Conservation (phyloP, 2,329 filamentous ascomycete genomes). For the Claviceps capensis region DNA sequence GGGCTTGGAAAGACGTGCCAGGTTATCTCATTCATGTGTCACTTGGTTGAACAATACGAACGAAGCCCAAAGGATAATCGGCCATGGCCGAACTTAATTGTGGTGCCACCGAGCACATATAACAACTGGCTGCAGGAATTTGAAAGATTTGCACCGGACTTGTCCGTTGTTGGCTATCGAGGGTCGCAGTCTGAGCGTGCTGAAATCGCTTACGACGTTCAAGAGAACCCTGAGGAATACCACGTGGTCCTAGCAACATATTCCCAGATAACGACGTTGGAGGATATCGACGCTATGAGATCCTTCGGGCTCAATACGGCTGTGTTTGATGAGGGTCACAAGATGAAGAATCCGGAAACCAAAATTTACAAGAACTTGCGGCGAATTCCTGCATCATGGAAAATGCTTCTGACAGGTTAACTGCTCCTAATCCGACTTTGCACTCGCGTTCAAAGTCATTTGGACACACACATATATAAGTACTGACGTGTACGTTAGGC, state of each 20-base stretch:
- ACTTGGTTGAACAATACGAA: slow-evolving; percentile 55
- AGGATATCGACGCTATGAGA: slow-evolving; percentile 37
- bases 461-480: background rate
- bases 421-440: background rate
- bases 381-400: slow-evolving; percentile 66
- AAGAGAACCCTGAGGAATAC: slow-evolving; percentile 51
- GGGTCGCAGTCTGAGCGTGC: slow-evolving; percentile 55
- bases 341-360: slow-evolving; percentile 78
- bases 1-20: slow-evolving; percentile 93
- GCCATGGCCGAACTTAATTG: slow-evolving; percentile 63
- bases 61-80: slow-evolving; percentile 14
- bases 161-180: slow-evolving; percentile 59
- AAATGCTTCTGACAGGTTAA: slow-evolving; percentile 53
- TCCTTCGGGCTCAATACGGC: slow-evolving; percentile 36
- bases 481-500: slow-evolving; percentile 39
- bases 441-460: background rate
- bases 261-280: slow-evolving; percentile 39
- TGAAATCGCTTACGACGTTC: slow-evolving; percentile 50
- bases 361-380: slow-evolving; percentile 69
- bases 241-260: slow-evolving; percentile 48
- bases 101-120: slow-evolving; percentile 85
- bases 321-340: slow-evolving; percentile 91
- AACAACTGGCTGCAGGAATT: slow-evolving; percentile 96
- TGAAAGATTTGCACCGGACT: slow-evolving; percentile 63
- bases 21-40: slow-evolving; percentile 80